These are phyloP conservation scores for Claviceps sorghi DNA, from an alignment of 2,329 filamentous ascomycete species.

Conservation along the genomic window DNA sequence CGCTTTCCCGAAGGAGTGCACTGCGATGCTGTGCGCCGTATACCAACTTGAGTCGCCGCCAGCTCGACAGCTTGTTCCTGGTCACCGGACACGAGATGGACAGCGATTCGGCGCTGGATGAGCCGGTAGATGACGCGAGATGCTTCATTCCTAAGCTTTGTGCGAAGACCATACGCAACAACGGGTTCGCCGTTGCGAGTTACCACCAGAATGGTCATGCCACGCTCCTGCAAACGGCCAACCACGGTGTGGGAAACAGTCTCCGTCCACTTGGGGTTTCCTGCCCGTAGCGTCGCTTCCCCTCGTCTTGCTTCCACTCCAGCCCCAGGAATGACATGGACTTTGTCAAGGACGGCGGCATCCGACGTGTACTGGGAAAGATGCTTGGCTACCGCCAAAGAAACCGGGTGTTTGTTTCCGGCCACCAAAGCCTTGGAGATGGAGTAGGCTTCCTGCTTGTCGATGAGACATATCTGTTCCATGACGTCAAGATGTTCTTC, in stretches of 20 bases:
- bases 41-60: constrained; percentile 28
- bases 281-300: constrained; percentile 22
- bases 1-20: constrained; percentile 40
- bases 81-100: constrained; percentile 45
- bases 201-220: constrained; percentile 16
- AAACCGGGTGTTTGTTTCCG: constrained; percentile 35
- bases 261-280: constrained; percentile 30
- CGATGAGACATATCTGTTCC: constrained; percentile 10
- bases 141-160: constrained; percentile 24
- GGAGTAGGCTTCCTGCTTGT: constrained; percentile 12
- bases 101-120: constrained; percentile 27
- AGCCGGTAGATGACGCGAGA: constrained; percentile 29
- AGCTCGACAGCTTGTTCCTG: constrained; percentile 30
- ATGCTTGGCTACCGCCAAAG: constrained; percentile 28
- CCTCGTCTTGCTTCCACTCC: constrained; percentile 23
- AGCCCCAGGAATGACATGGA: constrained; percentile 25
- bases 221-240: constrained; percentile 8
- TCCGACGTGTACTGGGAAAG: constrained; percentile 14
- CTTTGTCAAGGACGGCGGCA: constrained; percentile 9
- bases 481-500: constrained; percentile 23
- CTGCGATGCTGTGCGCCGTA: constrained; percentile 27
- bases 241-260: constrained; percentile 11
- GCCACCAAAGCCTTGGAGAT: constrained; percentile 17
- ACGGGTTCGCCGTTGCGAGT: constrained; percentile 15
- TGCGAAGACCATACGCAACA: constrained; percentile 35